Evolutionary conservation across 768 basidiomycete genomes (phyloP), one percentile per base, ranked within the genome.

Genomic region (Symmetrospora coprosmae): DNA sequence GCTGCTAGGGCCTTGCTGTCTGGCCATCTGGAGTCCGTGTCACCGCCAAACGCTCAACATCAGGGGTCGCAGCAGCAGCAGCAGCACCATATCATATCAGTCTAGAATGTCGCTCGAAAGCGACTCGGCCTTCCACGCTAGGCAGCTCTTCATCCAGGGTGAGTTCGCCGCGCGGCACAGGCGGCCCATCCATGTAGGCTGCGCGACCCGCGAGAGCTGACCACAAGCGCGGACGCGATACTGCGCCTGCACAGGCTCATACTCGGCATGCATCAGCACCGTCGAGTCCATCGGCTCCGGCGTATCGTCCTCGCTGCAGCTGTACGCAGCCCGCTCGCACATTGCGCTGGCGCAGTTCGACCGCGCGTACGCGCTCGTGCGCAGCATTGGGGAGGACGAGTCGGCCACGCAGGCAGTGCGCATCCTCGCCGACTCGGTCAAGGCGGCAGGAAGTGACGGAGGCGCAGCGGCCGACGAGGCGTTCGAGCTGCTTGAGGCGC

Each of bases 251-350:
- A 40, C 55, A 60, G 62, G 62, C 58, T 59, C 55, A 2, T 64
- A 55, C 50, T 37, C 21, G 3, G 55, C 62, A 16, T 61, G 60
- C 33, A 56, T 64, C 21, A 23, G 28, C 33, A 63, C 62, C 43
- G 41, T 59, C 23, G 19, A 25, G 6, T 27, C 47, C 3, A 48
- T 38, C n/a, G n/a, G n/a, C n/a, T 16, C 14, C 37, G 21, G 37
- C 11, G 45, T 49, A 2, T 38, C 58, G 8, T 28, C 55, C 3
- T 16, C 34, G 3, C 49, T 64, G 27, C 30, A 40, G 13, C 64
- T 72, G 47, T 74, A 74, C 64, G 66, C 69, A 11, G 69, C 71
- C 17, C 66, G 73, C 41, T 67, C 73, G 0, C 67, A 73, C 50
- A 67, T 73, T 39, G 71, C 72, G 14, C 55, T 69, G 35, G 59